A percentile compares a stretch with the other conserved stretches of the same genome.
Evolutionary conservation across 805 yeast species (phyloP).

Genomic region (Saccharomycopsis babjevae): DNA sequence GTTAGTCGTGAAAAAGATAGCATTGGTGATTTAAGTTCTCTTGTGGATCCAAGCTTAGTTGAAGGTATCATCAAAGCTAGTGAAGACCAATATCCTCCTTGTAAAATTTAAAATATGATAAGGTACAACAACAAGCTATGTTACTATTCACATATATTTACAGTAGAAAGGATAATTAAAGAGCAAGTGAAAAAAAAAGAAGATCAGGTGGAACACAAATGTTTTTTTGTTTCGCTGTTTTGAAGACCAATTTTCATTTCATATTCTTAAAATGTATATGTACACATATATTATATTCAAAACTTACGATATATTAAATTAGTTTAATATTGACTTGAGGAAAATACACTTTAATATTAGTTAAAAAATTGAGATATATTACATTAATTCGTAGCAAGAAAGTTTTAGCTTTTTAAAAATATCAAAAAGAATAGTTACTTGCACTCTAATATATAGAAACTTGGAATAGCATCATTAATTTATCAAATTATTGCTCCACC

Average conservation of each 20-base stretch:
- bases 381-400: background rate
- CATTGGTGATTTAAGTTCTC: slow-evolving; percentile 85
- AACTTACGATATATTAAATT: background rate
- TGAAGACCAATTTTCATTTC: background rate
- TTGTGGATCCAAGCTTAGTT: slow-evolving; percentile 79
- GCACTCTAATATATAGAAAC: background rate
- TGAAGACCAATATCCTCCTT: slow-evolving; percentile 29
- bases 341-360: background rate
- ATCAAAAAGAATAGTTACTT: too few relatives aligned
- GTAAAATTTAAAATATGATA: background rate
- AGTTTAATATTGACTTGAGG: background rate
- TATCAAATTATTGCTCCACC: background rate
- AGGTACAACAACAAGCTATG: too few relatives aligned
- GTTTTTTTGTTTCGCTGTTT: background rate
- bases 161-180: background rate
- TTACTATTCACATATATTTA: too few relatives aligned
- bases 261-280: background rate
- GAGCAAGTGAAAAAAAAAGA: background rate
- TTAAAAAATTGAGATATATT: background rate
- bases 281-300: background rate
- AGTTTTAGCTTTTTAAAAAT: background rate
- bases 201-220: background rate
- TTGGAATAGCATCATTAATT: background rate
- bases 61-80: slow-evolving; percentile 65
- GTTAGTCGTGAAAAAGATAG: slow-evolving; percentile 87